Evolutionary conservation across 2,329 filamentous ascomycete species (phyloP).

Genomic region (Botryosphaeria dothidea): DNA sequence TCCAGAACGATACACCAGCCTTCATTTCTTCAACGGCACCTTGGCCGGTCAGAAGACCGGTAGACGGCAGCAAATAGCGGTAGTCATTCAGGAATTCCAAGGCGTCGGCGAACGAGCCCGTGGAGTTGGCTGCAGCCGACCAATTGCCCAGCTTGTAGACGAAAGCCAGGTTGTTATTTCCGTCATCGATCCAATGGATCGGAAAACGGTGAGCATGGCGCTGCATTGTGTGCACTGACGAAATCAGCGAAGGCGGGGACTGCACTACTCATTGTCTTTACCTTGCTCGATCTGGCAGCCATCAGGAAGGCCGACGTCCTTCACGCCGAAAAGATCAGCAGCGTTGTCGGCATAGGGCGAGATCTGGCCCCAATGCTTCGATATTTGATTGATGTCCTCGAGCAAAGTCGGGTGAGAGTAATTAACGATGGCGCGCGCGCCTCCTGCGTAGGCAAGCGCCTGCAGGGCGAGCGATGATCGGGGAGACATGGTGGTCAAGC

Average conservation of each 20-base stretch:
- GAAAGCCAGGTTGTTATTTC: conserved; percentile 51
- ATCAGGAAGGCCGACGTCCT: conserved; percentile 49
- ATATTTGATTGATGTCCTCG: conserved; percentile 36
- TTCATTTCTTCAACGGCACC: conserved; percentile 54
- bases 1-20: conserved; percentile 55
- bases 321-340: conserved; percentile 49
- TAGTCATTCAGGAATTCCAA: conserved; percentile 57
- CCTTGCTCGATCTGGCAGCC: conserved; percentile 57
- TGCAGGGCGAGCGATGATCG: neutral
- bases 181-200: conserved; percentile 49
- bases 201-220: conserved; percentile 58
- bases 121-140: conserved; percentile 35
- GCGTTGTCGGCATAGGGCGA: conserved; percentile 50
- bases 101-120: conserved; percentile 45
- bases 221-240: conserved; percentile 51
- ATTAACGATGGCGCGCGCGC: neutral
- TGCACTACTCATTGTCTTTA: neutral
- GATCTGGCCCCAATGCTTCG: conserved; percentile 50
- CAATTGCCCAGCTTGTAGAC: conserved; percentile 51
- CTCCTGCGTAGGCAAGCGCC: neutral
- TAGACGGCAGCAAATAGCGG: conserved; percentile 45
- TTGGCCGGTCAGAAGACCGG: conserved; percentile 48
- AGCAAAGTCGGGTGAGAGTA: conserved; percentile 24
- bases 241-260: neutral
- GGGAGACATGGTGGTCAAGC: neutral